Conservation (phyloP, 495 filamentous ascomycete genomes). For the Hypoxylon rickii region DNA sequence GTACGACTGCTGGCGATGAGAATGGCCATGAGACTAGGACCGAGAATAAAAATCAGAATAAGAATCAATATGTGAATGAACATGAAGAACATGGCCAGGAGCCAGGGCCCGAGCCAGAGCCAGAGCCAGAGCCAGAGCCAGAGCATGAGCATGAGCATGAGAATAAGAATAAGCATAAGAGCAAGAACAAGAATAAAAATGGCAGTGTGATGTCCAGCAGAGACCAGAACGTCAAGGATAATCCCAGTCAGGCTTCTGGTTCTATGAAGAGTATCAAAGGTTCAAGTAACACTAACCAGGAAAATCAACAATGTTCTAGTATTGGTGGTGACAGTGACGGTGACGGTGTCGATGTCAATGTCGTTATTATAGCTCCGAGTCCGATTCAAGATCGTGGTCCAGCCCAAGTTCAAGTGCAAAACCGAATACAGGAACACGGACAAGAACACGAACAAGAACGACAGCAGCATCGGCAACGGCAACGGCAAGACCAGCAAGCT, state of each 20-base stretch:
- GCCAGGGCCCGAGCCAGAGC: too few relatives aligned
- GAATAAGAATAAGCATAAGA: neutral
- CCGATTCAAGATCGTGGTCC: neutral
- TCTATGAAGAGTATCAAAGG: slow-evolving; percentile 1
- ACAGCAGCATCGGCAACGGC: too few relatives aligned
- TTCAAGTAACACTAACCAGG: neutral
- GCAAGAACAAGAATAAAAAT: neutral
- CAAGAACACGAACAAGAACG: too few relatives aligned
- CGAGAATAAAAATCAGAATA: neutral
- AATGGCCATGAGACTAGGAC: neutral
- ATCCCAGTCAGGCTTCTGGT: neutral
- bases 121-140: too few relatives aligned
- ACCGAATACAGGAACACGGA: too few relatives aligned
- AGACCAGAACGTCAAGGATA: slow-evolving; percentile 10
- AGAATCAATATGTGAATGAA: too few relatives aligned
- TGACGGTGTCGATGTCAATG: neutral
- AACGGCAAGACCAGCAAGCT: too few relatives aligned
- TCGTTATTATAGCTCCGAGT: slow-evolving; percentile 4
- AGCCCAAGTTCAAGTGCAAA: neutral
- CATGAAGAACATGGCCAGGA: too few relatives aligned
- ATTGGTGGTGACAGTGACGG: neutral
- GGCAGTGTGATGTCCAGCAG: neutral
- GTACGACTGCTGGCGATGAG: slow-evolving; percentile 20
- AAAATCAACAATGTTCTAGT: neutral
- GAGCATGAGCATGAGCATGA: too few relatives aligned